Evolutionary conservation across 177 flowering plant species (phyloP).

Genomic region (Vitis hybrid): DNA sequence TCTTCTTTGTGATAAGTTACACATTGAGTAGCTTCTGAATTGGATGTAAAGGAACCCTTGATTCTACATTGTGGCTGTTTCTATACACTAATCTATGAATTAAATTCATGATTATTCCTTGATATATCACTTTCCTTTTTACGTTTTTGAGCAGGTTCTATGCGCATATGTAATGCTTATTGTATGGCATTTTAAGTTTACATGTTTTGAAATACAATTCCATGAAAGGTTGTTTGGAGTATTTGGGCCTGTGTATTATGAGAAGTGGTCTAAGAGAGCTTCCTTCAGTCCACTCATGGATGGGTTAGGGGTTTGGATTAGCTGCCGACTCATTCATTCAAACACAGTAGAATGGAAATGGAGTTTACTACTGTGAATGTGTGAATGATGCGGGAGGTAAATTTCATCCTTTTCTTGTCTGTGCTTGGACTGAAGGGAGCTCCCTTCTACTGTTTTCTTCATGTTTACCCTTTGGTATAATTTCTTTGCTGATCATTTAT

Average conservation of each 20-base stretch:
- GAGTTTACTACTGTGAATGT: slow-evolving; percentile 46
- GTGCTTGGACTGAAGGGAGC: slow-evolving; percentile 79
- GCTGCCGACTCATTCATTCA: slow-evolving; percentile 72
- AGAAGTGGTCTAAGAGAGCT: slow-evolving; percentile 43
- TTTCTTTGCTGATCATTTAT: too few species aligned
- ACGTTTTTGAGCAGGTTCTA: not conserved
- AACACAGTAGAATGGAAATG: slow-evolving; percentile 36
- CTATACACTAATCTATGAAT: too few species aligned
- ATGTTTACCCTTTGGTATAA: not conserved
- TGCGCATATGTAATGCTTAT: not conserved
- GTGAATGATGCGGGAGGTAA: slow-evolving; percentile 72
- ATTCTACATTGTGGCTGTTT: too few species aligned
- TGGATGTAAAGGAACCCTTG: too few species aligned
- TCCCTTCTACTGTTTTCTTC: slow-evolving; percentile 26
- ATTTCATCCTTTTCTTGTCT: slow-evolving; percentile 36
- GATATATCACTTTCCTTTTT: too few species aligned
- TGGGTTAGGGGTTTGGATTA: slow-evolving; percentile 43
- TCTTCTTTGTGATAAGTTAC: too few species aligned
- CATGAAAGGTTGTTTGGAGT: not conserved
- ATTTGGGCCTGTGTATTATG: not conserved
- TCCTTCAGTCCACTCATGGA: slow-evolving; percentile 72
- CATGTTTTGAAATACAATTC: not conserved
- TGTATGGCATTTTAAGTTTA: not conserved
- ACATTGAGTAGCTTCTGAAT: too few species aligned
- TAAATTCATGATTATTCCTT: too few species aligned